Evolutionary conservation across 1,284 basidiomycete genomes (phyloP).

Genomic region (Amylostereum chailletii): DNA sequence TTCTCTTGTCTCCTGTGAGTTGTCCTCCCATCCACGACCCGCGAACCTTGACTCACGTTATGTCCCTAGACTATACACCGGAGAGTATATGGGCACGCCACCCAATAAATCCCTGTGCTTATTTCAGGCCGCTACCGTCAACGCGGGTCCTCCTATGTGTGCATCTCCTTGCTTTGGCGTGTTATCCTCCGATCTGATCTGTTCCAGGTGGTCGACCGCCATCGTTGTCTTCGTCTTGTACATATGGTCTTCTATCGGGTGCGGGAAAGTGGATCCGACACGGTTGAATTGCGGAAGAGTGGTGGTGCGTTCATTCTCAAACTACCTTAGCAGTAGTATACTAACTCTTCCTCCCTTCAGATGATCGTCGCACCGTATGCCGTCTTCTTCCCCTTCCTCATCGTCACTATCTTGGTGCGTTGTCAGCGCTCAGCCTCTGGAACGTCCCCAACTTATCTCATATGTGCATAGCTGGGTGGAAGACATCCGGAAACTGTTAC

Average conservation of each 20-base stretch:
- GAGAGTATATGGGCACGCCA: conserved; percentile 27
- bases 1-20: conserved; percentile 29
- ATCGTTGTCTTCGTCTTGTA: conserved; percentile 28
- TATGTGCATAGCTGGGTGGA: too few species aligned
- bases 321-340: background rate
- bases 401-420: background rate
- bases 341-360: background rate
- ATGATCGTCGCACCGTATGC: conserved; percentile 7
- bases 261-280: background rate
- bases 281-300: background rate
- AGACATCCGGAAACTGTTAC: too few species aligned
- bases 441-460: too few species aligned
- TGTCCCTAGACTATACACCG: conserved; percentile 22
- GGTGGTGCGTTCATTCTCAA: conserved; percentile 4
- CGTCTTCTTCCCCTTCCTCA: conserved; percentile 1
- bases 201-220: conserved; percentile 28
- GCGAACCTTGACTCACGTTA: background rate
- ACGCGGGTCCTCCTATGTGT: conserved; percentile 37
- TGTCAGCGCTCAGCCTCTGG: too few species aligned
- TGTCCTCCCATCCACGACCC: background rate
- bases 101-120: conserved; percentile 32
- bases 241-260: conserved; percentile 16
- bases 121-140: conserved; percentile 33
- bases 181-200: background rate
- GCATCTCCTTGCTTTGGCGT: conserved; percentile 8